Percentiles rank a stretch among this genome's conserved stretches.
Evolutionary conservation across 1,139 yeast genomes (phyloP).

Genomic region (Geotrichum candidum): DNA sequence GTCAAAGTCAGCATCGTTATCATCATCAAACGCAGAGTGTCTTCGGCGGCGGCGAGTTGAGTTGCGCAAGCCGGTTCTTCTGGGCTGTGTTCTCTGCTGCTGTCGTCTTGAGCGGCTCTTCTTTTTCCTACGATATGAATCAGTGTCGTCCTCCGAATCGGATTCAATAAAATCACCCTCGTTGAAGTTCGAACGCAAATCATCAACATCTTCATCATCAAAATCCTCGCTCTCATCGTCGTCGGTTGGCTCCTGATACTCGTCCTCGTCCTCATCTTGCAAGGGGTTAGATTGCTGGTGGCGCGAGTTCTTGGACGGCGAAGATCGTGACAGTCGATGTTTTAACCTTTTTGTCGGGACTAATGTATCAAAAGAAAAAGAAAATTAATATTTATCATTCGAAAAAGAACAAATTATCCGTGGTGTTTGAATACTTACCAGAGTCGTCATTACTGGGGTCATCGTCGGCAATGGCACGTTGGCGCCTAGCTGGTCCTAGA

Average conservation of each 20-base stretch:
- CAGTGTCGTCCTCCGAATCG: conserved; percentile 11
- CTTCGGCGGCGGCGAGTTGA: background rate
- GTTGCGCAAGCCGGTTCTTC: background rate
- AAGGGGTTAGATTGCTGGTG: background rate
- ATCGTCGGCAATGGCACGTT: conserved; percentile 15
- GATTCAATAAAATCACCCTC: conserved; percentile 16
- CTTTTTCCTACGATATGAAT: background rate
- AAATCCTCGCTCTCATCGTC: conserved; percentile 8
- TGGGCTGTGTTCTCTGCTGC: background rate
- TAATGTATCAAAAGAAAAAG: background rate
- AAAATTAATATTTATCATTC: background rate
- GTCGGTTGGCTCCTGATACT: conserved; percentile 22
- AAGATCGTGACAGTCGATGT: conserved; percentile 1
- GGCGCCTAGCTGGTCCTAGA: background rate
- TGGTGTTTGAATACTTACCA: background rate
- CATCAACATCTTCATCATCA: background rate
- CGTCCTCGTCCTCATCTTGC: conserved; percentile 25
- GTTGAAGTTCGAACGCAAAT: background rate
- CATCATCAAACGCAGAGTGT: background rate
- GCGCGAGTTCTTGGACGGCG: background rate
- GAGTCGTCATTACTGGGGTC: conserved; percentile 11
- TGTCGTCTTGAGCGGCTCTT: background rate
- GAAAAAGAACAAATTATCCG: background rate
- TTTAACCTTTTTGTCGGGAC: conserved; percentile 6
- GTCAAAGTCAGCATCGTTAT: conserved; percentile 28